Conservation (phyloP, 306 rosid species). For the Phaseolus lunatus region DNA sequence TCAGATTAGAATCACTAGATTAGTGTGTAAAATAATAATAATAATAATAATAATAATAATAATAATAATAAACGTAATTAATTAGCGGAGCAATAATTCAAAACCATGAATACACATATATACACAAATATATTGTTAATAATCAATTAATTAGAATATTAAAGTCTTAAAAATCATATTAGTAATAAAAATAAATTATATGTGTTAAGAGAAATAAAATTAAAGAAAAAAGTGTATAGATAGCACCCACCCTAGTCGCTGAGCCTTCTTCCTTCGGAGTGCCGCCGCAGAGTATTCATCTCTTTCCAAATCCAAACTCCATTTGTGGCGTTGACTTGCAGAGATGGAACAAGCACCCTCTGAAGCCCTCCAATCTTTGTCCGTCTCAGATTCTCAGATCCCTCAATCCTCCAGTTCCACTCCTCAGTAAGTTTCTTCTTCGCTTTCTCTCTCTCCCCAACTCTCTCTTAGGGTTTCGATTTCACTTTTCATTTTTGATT, state of each 20-base stretch:
- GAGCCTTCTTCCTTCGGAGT: neutral
- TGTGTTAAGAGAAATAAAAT: too few species aligned
- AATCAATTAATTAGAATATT: too few species aligned
- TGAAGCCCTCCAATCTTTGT: conserved; percentile 51
- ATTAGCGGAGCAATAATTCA: too few species aligned
- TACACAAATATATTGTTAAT: too few species aligned
- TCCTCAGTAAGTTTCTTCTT: conserved; percentile 42
- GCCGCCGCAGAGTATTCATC: neutral
- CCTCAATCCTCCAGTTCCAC: conserved; percentile 37
- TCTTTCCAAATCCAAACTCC: neutral
- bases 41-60: too few species aligned
- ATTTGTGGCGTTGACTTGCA: neutral
- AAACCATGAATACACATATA: too few species aligned
- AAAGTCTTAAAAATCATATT: too few species aligned
- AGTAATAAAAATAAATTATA: too few species aligned
- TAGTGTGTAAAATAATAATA: too few species aligned
- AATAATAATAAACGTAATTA: too few species aligned
- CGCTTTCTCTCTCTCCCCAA: neutral
- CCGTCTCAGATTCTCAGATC: conserved; percentile 44
- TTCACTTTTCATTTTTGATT: neutral
- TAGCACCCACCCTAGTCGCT: neutral
- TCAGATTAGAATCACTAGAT: too few species aligned
- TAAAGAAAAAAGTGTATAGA: too few species aligned
- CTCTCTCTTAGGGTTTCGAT: neutral
- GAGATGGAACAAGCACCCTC: conserved; percentile 36